Evolutionary conservation across 352 stramenopile species (phyloP), one percentile per base, ranked within the genome.

Genomic region (Phytophthora capsici): DNA sequence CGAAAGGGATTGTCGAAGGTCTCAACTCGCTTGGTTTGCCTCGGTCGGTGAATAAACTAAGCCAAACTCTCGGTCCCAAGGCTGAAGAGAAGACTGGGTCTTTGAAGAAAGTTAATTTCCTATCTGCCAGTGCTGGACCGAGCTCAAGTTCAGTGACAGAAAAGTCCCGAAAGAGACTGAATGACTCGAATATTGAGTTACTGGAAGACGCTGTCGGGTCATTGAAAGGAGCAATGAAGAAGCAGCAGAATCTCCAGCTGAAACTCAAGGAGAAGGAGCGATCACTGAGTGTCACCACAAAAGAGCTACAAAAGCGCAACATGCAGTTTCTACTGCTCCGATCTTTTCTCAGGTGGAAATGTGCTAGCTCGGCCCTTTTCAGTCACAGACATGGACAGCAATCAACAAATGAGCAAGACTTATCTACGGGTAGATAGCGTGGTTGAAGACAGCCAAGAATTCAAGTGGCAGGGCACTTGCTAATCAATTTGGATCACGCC

Each of bases 341-440:
- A 41, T 67, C 68, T 6, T 85, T 85, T 45, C 40, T 83, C 41
- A 74, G 63, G 41, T 85, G 77, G 77, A 82, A 79, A 46, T 69
- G 66, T 58, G 40, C 61, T 7, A 64, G 56, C 43, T 57, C 61
- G 1, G 37, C 66, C 26, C 50, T 56, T 36, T 52, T 34, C 12
- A 41, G 32, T 28, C 45, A 20, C 32, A 52, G 23, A 48, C 9
- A 17, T 36, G 40, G 52, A 16, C 38, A 60, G 19, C 40, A 62
- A 26, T 12, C 30, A 28, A n/a, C 45, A 26, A 49, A 28, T 43
- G 16, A 12, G 43, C 30, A 34, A 34, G 28, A 12, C 28, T 34
- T 34, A 34, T 34, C 28, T 34, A 34, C 8, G 3, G 28, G 7
- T 34, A 34, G 55, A 66, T 73, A 63, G 57, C 64, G 64, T 73